Conservation (phyloP, 202 grass and related monocot genomes). For the Panicum virgatum region DNA sequence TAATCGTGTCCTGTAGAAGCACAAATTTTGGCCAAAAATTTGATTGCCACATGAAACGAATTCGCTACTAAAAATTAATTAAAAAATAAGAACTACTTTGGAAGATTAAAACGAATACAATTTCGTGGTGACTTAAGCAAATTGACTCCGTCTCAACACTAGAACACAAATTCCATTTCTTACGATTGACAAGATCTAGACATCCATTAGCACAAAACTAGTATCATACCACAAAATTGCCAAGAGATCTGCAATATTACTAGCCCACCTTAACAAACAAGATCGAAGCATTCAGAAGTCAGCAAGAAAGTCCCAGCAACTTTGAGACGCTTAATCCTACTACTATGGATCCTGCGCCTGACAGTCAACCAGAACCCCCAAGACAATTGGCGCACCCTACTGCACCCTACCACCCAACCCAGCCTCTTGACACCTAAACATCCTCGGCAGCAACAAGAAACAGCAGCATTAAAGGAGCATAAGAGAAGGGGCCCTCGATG, state of each 20-base stretch:
- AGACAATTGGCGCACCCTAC: background rate
- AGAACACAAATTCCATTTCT: background rate
- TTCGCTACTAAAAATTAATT: background rate
- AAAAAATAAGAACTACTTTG: background rate
- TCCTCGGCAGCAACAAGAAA: constrained; percentile 6
- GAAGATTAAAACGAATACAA: background rate
- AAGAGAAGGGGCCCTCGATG: background rate
- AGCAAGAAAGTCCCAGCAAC: background rate
- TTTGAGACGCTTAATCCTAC: background rate
- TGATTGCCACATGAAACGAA: background rate
- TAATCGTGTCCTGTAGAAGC: background rate
- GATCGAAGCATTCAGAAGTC: background rate
- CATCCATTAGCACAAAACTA: background rate
- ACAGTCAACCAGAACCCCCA: background rate
- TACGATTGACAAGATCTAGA: background rate
- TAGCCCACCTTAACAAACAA: background rate
- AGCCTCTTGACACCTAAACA: constrained; percentile 1
- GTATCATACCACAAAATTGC: background rate
- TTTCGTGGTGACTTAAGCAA: no score
- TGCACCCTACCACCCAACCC: background rate
- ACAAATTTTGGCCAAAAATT: background rate
- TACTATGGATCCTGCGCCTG: constrained; percentile 24
- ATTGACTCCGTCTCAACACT: background rate
- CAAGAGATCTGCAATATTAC: constrained; percentile 16
- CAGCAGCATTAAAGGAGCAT: background rate